phyloP scores from a whole-genome alignment of 306 rosid species.

The Trifolium repens region DNA sequence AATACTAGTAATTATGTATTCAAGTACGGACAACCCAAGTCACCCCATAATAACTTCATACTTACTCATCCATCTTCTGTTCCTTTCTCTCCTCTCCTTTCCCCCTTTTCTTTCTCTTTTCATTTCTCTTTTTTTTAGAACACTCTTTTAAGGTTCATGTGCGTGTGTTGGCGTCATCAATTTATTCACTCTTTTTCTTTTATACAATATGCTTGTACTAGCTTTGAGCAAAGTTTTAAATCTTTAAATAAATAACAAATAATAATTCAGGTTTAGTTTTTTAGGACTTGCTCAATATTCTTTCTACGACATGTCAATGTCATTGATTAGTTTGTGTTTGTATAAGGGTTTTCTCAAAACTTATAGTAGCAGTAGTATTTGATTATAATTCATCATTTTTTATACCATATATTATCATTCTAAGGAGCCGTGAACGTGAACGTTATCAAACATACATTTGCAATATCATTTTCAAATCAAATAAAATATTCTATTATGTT shows the following conservation, averaged over 20 bases:
- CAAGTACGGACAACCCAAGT: background rate
- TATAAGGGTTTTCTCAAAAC: background rate
- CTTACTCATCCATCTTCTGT: background rate
- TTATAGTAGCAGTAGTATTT: background rate
- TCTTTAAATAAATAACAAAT: background rate
- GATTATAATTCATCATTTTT: slow-evolving; percentile 19
- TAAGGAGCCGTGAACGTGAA: slow-evolving; percentile 48
- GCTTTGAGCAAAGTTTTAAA: background rate
- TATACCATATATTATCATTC: background rate
- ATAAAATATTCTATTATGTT: slow-evolving; percentile 35
- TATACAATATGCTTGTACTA: too few species aligned
- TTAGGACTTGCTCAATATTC: slow-evolving; percentile 20
- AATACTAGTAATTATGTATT: background rate
- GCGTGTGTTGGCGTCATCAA: background rate
- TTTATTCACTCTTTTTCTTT: background rate
- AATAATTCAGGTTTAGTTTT: background rate
- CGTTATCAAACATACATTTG: slow-evolving; percentile 42
- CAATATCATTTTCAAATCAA: slow-evolving; percentile 40
- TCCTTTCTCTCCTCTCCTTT: background rate
- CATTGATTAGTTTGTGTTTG: slow-evolving; percentile 1
- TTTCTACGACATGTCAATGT: background rate
- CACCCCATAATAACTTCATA: background rate
- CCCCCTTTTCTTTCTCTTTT: background rate
- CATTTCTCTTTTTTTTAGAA: background rate
- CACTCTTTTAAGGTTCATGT: background rate